Evolutionary conservation across 2,329 filamentous ascomycete species (phyloP).

Genomic region (Stachybotrys echinatus): DNA sequence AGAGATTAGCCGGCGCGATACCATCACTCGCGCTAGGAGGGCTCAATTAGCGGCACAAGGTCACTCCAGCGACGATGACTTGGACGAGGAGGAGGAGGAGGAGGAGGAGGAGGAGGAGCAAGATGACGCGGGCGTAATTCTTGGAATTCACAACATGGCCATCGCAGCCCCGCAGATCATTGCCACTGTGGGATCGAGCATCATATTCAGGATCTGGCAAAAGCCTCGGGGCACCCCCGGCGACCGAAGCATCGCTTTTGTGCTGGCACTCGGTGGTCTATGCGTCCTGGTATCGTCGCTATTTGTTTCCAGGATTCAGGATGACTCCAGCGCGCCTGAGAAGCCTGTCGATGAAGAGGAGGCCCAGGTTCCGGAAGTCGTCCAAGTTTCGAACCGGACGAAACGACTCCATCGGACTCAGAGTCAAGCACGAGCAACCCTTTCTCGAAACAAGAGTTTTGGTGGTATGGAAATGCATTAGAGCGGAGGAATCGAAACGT

Average conservation of each 20-base stretch:
- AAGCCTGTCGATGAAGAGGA: constrained; percentile 22
- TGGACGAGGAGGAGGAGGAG: constrained; percentile 10
- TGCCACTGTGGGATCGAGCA: constrained; percentile 76
- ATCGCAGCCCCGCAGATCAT: constrained; percentile 89
- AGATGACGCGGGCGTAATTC: constrained; percentile 81
- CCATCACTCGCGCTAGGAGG: constrained; percentile 38
- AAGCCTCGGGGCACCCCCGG: constrained; percentile 81
- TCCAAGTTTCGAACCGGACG: neutral
- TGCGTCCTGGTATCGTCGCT: constrained; percentile 73
- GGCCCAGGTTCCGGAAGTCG: neutral
- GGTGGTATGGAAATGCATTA: constrained; percentile 36
- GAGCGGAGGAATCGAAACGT: neutral
- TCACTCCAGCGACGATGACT: constrained; percentile 7
- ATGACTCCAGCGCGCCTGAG: constrained; percentile 37
- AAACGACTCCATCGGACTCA: neutral
- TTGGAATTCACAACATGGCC: constrained; percentile 94
- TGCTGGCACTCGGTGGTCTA: constrained; percentile 76
- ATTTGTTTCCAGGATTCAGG: constrained; percentile 62
- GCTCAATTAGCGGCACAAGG: constrained; percentile 12
- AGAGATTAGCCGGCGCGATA: constrained; percentile 81
- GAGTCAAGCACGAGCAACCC: constrained; percentile 36
- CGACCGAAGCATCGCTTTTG: constrained; percentile 82
- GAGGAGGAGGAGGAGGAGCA: constrained; percentile 51
- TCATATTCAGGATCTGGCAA: constrained; percentile 80
- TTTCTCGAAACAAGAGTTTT: constrained; percentile 45